Conservation (phyloP, 176 grass and related monocot species). For the Typha latifolia region DNA sequence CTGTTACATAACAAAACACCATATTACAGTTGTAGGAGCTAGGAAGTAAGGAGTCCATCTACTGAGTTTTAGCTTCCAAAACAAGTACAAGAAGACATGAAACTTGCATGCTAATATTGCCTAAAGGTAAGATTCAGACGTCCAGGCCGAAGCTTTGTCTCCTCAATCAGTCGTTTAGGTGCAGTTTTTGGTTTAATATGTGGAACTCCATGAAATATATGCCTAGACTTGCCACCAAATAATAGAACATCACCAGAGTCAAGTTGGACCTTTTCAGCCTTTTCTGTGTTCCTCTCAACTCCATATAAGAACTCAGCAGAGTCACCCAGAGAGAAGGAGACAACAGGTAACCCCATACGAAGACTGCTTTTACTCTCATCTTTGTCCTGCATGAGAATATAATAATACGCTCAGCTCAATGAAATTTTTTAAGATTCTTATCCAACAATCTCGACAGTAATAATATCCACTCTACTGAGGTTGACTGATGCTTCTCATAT, state of each 20-base stretch:
- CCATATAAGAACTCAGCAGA: slow-evolving; percentile 51
- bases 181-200: slow-evolving; percentile 20
- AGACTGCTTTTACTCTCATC: slow-evolving; percentile 31
- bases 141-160: slow-evolving; percentile 40
- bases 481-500: too few relatives aligned
- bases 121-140: slow-evolving; percentile 56
- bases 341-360: slow-evolving; percentile 35
- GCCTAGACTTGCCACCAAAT: slow-evolving; percentile 47
- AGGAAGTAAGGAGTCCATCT: too few relatives aligned
- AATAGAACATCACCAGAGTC: slow-evolving; percentile 51
- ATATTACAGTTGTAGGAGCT: too few relatives aligned
- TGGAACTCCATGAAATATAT: slow-evolving; percentile 39
- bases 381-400: slow-evolving; percentile 35
- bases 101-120: slow-evolving; percentile 12
- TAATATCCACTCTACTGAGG: too few relatives aligned
- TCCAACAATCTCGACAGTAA: too few relatives aligned
- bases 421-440: too few relatives aligned
- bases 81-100: neutral
- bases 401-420: neutral
- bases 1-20: too few relatives aligned
- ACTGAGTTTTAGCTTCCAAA: neutral
- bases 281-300: slow-evolving; percentile 14
- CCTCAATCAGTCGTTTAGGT: slow-evolving; percentile 15
- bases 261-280: slow-evolving; percentile 33
- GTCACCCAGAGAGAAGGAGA: slow-evolving; percentile 44